A percentile compares a stretch with the other conserved stretches of the same genome.
These are phyloP conservation scores for Nematodospora anomalae DNA, from an alignment of 1,139 yeast genomes.

Conservation along the genomic window DNA sequence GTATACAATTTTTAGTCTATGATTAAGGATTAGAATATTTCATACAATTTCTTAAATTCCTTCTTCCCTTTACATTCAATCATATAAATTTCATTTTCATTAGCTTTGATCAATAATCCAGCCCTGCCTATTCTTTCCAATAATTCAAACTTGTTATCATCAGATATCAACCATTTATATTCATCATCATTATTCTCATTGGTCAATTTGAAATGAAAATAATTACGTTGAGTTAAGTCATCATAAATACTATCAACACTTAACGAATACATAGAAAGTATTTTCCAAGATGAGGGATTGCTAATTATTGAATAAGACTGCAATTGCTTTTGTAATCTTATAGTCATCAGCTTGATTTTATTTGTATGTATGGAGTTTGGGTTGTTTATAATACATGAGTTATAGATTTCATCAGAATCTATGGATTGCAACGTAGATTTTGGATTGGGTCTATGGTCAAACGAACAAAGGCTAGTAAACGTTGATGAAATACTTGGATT, in stretches of 20 bases:
- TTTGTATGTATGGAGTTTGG: constrained; percentile 25
- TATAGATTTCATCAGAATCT: constrained; percentile 12
- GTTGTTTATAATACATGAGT: constrained; percentile 20
- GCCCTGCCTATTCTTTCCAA: constrained; percentile 48
- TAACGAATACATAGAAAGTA: constrained; percentile 41
- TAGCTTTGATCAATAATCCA: constrained; percentile 39
- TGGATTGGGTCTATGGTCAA: constrained; percentile 5
- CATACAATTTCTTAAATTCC: constrained; percentile 38
- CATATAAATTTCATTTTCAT: constrained; percentile 40
- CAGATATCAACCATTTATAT: constrained; percentile 38
- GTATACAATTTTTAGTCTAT: not conserved
- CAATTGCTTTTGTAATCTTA: constrained; percentile 41
- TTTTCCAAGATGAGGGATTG: constrained; percentile 45
- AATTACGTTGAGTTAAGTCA: constrained; percentile 24
- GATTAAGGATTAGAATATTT: constrained; percentile 24
- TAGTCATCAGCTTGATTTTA: constrained; percentile 29
- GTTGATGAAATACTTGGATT: constrained; percentile 37
- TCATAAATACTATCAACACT: constrained; percentile 31
- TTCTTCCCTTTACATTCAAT: constrained; percentile 49
- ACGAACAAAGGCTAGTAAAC: constrained; percentile 33
- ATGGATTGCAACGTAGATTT: constrained; percentile 1
- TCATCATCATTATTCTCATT: constrained; percentile 18
- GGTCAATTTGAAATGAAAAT: constrained; percentile 31
- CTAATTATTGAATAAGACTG: constrained; percentile 32
- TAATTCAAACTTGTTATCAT: constrained; percentile 29